Evolutionary conservation across 2,329 filamentous ascomycete genomes (phyloP).

Genomic region (Fusarium keratoplasticum): DNA sequence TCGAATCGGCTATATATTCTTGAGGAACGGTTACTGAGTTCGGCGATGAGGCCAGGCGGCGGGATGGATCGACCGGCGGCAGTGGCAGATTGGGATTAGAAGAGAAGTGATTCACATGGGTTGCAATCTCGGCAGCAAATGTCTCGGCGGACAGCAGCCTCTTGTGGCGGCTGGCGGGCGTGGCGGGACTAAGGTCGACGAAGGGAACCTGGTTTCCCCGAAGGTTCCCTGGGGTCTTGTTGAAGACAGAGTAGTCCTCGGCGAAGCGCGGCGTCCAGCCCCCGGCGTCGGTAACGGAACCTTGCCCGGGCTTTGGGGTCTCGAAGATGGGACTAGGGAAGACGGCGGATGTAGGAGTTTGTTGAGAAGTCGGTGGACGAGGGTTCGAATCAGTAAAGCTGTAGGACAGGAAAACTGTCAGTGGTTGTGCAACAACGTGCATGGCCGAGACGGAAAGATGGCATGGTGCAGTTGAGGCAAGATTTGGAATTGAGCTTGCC

Average conservation of each 20-base stretch:
- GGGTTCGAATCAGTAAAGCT: conserved; percentile 74
- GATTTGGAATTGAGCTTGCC: conserved; percentile 53
- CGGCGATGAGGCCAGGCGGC: conserved; percentile 69
- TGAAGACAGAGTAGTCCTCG: conserved; percentile 74
- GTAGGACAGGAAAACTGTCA: conserved; percentile 49
- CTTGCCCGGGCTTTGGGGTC: conserved; percentile 63
- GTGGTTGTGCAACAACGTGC: conserved; percentile 40
- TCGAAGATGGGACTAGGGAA: conserved; percentile 68
- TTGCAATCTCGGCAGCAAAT: conserved; percentile 63
- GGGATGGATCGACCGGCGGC: conserved; percentile 70
- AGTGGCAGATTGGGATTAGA: conserved; percentile 64
- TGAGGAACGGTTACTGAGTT: conserved; percentile 52
- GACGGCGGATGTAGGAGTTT: conserved; percentile 65
- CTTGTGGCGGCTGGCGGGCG: conserved; percentile 57
- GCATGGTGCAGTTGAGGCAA: conserved; percentile 8
- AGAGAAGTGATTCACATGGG: conserved; percentile 73
- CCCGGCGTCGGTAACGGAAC: conserved; percentile 60
- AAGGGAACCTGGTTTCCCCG: conserved; percentile 59
- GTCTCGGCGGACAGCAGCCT: conserved; percentile 63
- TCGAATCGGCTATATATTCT: conserved; percentile 46
- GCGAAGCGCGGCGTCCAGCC: conserved; percentile 72
- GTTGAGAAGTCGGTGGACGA: conserved; percentile 69
- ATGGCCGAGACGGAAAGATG: conserved; percentile 20
- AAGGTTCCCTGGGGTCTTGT: conserved; percentile 71
- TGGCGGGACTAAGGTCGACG: conserved; percentile 56